A percentile compares a stretch with the other conserved stretches of the same genome.
phyloP scores from a whole-genome alignment of 768 basidiomycete species.

The Suillus clintonianus region DNA sequence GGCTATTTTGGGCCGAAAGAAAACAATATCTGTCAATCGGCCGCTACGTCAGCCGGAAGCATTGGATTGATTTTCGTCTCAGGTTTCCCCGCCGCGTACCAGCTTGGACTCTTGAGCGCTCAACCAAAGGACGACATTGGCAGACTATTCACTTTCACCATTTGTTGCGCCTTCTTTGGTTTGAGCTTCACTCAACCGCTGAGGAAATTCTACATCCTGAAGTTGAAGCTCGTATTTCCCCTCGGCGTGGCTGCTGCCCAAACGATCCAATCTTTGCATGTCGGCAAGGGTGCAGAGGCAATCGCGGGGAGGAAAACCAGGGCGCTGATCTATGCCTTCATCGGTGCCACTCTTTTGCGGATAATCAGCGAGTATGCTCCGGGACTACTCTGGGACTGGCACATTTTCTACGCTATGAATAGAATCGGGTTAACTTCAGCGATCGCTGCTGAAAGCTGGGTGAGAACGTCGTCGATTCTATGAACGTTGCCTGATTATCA shows the following conservation, averaged over 20 bases:
- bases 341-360: conserved; percentile 49
- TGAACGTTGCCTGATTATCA: neutral
- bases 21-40: conserved; percentile 32
- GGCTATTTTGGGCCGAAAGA: conserved; percentile 67
- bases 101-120: conserved; percentile 47
- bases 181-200: conserved; percentile 68
- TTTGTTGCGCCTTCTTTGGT: conserved; percentile 56
- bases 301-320: conserved; percentile 56
- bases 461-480: conserved; percentile 19
- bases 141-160: conserved; percentile 52
- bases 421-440: conserved; percentile 57
- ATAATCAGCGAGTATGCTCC: conserved; percentile 58
- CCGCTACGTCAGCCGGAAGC: conserved; percentile 47
- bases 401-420: conserved; percentile 62
- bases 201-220: conserved; percentile 58
- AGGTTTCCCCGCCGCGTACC: conserved; percentile 60
- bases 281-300: conserved; percentile 47
- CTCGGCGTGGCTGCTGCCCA: conserved; percentile 64
- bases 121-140: conserved; percentile 54
- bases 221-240: conserved; percentile 63
- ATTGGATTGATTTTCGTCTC: conserved; percentile 58
- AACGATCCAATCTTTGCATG: conserved; percentile 62
- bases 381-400: conserved; percentile 60
- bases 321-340: conserved; percentile 47
- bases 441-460: conserved; percentile 59